Base-by-base conservation (phyloP, 768 basidiomycete genomes). In the Hygrophorus pudorinus region DNA sequence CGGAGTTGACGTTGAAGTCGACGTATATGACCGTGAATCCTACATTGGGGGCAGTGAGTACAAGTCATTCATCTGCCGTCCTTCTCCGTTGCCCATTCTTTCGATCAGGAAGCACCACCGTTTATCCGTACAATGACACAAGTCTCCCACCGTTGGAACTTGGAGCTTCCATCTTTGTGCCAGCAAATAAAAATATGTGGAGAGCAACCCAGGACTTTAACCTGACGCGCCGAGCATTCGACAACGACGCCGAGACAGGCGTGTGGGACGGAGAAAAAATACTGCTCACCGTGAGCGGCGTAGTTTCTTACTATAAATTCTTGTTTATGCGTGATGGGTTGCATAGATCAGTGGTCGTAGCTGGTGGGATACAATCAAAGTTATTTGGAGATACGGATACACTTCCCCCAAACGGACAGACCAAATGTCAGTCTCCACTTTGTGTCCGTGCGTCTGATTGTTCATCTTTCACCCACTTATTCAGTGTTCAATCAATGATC, bases 31-130 rank as follows among this genome's bases (percentile, higher is more conserved):
- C 50, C 73, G 72, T 51, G 72, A 70, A 40, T 65, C 67, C 24
- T 86, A 87, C 55, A 69, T 94, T 46, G 91, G 91, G 41, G 91
- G 91, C 52, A 71, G 91, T 93, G 60, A 70, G 89, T 80, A 40
- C n/a, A n/a, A n/a, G n/a, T 36, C 35, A 40, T 35, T 24, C 27
- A 41, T 32, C 6, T 20, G 41, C 29, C 17, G 17, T 40, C 16
- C 45, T 41, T 11, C 24, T 20, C 41, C n/a, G 13, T 24, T 8
- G 47, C 34, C 29, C 38, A 24, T 47, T 30, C 28, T 20, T 35
- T 31, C 30, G 39, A 39, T 5, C 54, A 93, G 89, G 90, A 35
- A 86, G 81, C 59, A 90, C 79, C 9, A 68, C 70, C 6, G 81
- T 92, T 3, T 71, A 83, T 51, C 90, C 90, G 4, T 79, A 90